Conservation (phyloP, 345 rosid genomes). For the Citrus unshiu region DNA sequence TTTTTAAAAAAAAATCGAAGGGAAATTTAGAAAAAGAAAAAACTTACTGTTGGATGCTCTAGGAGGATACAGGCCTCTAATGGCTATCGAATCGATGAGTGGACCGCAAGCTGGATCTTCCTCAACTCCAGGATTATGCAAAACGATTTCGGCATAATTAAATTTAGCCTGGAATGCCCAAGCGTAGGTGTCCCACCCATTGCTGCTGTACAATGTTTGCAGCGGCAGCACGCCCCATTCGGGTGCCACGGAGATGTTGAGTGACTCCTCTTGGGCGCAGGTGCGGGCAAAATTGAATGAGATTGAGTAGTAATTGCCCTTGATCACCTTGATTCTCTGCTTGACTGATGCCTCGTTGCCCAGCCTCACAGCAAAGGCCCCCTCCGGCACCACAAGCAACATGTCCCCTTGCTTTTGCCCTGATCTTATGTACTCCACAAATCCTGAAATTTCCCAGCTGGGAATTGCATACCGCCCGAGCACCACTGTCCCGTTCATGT, state of each 20-base stretch:
- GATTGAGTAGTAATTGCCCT: slow-evolving; percentile 55
- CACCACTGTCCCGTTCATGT: slow-evolving; percentile 71
- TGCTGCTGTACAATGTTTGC: slow-evolving; percentile 75
- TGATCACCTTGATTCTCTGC: slow-evolving; percentile 44
- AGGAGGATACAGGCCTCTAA: slow-evolving; percentile 60
- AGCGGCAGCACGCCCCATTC: slow-evolving; percentile 68
- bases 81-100: slow-evolving; percentile 64
- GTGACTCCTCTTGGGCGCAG: slow-evolving; percentile 72
- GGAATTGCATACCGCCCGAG: slow-evolving; percentile 49
- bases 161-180: slow-evolving; percentile 64
- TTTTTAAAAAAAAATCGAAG: background rate
- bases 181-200: slow-evolving; percentile 75
- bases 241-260: slow-evolving; percentile 70
- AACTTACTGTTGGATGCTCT: slow-evolving; percentile 49
- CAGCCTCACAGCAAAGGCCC: slow-evolving; percentile 71
- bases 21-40: background rate
- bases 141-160: slow-evolving; percentile 37
- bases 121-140: slow-evolving; percentile 84
- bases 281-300: slow-evolving; percentile 93
- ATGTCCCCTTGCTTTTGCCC: slow-evolving; percentile 95
- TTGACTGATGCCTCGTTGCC: slow-evolving; percentile 90
- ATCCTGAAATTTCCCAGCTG: slow-evolving; percentile 69
- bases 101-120: slow-evolving; percentile 93
- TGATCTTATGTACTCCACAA: slow-evolving; percentile 75
- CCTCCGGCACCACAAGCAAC: slow-evolving; percentile 83